These are phyloP conservation scores for Terfezia claveryi DNA, from an alignment of 495 filamentous ascomycete genomes.

Conservation along the genomic window DNA sequence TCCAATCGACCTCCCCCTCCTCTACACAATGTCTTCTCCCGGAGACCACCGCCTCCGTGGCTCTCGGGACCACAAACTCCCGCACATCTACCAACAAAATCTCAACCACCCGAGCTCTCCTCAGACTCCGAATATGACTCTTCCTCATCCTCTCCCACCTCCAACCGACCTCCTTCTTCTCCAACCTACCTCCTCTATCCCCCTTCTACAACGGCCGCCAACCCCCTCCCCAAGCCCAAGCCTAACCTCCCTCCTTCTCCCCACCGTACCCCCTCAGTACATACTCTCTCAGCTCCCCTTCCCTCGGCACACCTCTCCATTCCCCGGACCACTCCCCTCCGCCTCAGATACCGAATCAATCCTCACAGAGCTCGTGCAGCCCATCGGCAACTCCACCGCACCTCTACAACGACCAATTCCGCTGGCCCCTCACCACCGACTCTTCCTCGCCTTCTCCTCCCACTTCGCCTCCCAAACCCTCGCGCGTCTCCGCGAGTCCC, in stretches of 20 bases:
- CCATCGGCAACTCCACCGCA: no score
- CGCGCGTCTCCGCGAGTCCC: conserved; percentile 81
- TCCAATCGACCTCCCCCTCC: no score
- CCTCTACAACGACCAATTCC: no score
- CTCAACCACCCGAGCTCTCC: no score
- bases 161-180: neutral
- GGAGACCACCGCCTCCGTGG: no score
- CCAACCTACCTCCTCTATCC: conserved; percentile 44
- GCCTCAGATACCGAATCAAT: neutral
- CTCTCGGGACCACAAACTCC: no score
- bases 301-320: neutral
- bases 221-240: conserved; percentile 41
- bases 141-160: neutral
- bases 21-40: no score
- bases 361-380: no score
- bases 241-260: neutral
- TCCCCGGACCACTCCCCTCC: neutral
- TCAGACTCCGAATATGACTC: no score
- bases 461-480: conserved; percentile 46
- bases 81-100: no score
- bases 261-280: neutral
- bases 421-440: conserved; percentile 31
- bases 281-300: neutral
- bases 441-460: conserved; percentile 58
- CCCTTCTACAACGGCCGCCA: conserved; percentile 77